A percentile compares a stretch with the other conserved stretches of the same genome.
phyloP scores from a whole-genome alignment of 805 yeast species.

The Cyberlindnera euphorbiiphila region DNA sequence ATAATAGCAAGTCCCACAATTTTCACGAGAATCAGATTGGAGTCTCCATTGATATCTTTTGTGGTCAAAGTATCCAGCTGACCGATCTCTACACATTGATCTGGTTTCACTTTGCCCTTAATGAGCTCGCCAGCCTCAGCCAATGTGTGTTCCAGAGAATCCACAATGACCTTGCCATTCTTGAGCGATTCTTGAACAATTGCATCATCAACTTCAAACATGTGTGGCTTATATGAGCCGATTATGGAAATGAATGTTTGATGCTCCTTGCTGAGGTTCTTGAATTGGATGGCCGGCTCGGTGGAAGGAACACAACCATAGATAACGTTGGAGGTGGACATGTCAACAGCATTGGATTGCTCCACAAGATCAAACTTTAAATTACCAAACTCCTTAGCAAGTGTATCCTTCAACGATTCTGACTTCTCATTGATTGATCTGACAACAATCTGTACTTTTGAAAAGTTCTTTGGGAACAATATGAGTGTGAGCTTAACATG shows the following conservation, averaged over 20 bases:
- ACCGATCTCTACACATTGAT: conserved; percentile 45
- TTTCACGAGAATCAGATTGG: conserved; percentile 43
- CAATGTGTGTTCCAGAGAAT: conserved; percentile 52
- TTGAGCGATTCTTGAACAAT: conserved; percentile 35
- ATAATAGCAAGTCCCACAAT: conserved; percentile 62
- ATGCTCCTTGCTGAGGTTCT: conserved; percentile 28
- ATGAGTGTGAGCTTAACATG: conserved; percentile 44
- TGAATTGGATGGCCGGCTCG: conserved; percentile 38
- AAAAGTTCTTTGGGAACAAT: conserved; percentile 36
- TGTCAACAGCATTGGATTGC: conserved; percentile 23
- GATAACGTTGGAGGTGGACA: conserved; percentile 42
- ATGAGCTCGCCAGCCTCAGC: conserved; percentile 66
- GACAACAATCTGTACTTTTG: conserved; percentile 42
- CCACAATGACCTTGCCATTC: conserved; percentile 49
- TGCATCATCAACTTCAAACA: conserved; percentile 55
- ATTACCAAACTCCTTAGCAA: conserved; percentile 30
- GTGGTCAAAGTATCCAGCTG: conserved; percentile 29
- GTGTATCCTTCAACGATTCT: conserved; percentile 20
- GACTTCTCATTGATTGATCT: conserved; percentile 40
- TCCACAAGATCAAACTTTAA: conserved; percentile 26
- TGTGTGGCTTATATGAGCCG: conserved; percentile 65
- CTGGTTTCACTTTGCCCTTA: conserved; percentile 36
- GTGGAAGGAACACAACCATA: conserved; percentile 62
- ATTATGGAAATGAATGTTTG: conserved; percentile 50
- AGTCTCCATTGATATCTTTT: conserved; percentile 12